These are phyloP conservation scores for Talaromyces pinophilus DNA, from an alignment of 2,329 filamentous ascomycete species.

Conservation along the genomic window DNA sequence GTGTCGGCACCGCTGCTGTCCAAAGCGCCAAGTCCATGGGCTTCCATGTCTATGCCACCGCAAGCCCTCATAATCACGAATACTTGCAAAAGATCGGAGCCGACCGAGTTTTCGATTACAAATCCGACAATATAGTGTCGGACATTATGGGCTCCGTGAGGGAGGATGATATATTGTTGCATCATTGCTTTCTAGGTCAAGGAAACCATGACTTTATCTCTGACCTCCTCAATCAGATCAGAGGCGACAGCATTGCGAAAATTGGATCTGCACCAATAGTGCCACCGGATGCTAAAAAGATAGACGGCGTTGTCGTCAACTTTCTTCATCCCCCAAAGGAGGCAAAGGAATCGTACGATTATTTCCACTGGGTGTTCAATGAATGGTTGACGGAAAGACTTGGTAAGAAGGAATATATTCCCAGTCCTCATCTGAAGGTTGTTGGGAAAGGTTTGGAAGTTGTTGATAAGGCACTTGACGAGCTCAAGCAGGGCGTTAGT, in stretches of 20 bases:
- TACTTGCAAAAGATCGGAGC: slow-evolving; percentile 44
- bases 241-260: slow-evolving; percentile 1
- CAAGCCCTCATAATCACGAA: slow-evolving; percentile 42
- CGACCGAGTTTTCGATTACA: slow-evolving; percentile 45
- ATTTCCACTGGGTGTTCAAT: slow-evolving; percentile 25
- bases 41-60: slow-evolving; percentile 44
- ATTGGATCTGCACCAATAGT: slow-evolving; percentile 18
- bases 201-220: slow-evolving; percentile 14
- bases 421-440: slow-evolving; percentile 28
- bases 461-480: slow-evolving; percentile 27
- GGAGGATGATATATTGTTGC: slow-evolving; percentile 25
- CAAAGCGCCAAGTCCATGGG: slow-evolving; percentile 47
- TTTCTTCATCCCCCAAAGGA: slow-evolving; percentile 26
- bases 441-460: slow-evolving; percentile 27
- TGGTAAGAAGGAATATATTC: slow-evolving; percentile 27
- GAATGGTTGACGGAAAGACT: slow-evolving; percentile 29
- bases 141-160: slow-evolving; percentile 33
- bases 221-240: slow-evolving; percentile 1
- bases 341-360: slow-evolving; percentile 21
- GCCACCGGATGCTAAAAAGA: slow-evolving; percentile 1
- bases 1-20: slow-evolving; percentile 44
- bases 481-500: slow-evolving; percentile 28
- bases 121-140: slow-evolving; percentile 32
- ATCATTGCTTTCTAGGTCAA: slow-evolving; percentile 18
- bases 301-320: slow-evolving; percentile 16